phyloP scores from a whole-genome alignment of 495 filamentous ascomycete species.

The Lasiosphaeria ovina region DNA sequence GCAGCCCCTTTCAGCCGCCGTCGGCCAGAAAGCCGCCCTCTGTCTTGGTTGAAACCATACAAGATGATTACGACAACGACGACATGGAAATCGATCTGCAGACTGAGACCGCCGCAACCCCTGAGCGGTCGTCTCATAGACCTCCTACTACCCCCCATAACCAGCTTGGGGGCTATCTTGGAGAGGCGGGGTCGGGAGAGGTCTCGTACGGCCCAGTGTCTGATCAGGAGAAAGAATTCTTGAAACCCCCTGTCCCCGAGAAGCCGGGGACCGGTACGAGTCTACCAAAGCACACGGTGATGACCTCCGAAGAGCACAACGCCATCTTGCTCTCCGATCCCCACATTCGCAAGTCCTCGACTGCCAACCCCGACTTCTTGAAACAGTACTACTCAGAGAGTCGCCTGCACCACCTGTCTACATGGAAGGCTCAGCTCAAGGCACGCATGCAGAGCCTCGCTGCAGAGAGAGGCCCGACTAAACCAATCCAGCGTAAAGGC shows the following conservation, averaged over 20 bases:
- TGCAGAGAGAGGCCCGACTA: conserved; percentile 53
- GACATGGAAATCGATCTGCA: conserved; percentile 23
- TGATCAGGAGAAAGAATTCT: neutral
- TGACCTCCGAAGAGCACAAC: conserved; percentile 93
- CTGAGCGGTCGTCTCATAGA: neutral
- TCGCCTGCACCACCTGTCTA: conserved; percentile 88
- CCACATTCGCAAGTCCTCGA: conserved; percentile 77
- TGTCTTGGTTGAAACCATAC: conserved; percentile 8
- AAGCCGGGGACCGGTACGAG: conserved; percentile 20
- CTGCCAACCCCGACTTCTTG: conserved; percentile 85
- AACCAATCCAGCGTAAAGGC: conserved; percentile 47
- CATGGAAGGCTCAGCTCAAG: conserved; percentile 93
- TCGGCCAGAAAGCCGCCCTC: conserved; percentile 16
- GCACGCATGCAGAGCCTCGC: conserved; percentile 77
- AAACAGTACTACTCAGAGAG: conserved; percentile 94
- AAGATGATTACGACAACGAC: conserved; percentile 21
- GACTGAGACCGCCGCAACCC: neutral
- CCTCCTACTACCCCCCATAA: neutral
- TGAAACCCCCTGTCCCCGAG: conserved; percentile 5
- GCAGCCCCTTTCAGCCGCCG: conserved; percentile 24
- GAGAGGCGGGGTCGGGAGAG: neutral
- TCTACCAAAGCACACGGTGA: conserved; percentile 25
- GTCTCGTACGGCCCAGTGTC: neutral
- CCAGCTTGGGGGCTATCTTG: neutral
- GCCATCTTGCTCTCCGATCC: conserved; percentile 76